These are phyloP conservation scores for Mortierella sp. DNA, from an alignment of 371 early-diverging fungal species.

Conservation along the genomic window DNA sequence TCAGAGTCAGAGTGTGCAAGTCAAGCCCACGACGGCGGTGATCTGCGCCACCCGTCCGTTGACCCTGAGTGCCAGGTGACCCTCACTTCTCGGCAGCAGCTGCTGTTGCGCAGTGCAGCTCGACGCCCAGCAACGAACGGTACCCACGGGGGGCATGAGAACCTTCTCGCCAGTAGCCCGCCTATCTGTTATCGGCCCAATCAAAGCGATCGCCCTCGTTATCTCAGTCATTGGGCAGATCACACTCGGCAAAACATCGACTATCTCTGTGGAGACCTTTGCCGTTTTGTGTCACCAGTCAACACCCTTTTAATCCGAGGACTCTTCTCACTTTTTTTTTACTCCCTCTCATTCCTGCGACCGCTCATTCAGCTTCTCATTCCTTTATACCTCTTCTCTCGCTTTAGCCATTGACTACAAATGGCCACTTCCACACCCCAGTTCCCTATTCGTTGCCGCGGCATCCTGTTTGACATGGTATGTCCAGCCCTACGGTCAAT, in stretches of 20 bases:
- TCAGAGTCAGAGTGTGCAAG: no score
- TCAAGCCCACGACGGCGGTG: no score
- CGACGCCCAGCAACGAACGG: no score
- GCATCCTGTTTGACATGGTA: constrained; percentile 55
- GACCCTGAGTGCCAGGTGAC: no score
- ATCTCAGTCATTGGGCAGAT: background rate
- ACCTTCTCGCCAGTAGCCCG: background rate
- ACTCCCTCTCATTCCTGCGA: background rate
- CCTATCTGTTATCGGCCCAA: background rate
- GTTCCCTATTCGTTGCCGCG: constrained; percentile 51
- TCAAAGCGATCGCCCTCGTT: background rate
- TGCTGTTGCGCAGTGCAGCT: no score
- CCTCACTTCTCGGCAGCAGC: no score
- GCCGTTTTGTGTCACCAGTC: no score
- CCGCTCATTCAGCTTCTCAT: background rate
- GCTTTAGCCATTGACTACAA: background rate
- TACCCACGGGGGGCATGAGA: no score
- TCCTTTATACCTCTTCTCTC: background rate
- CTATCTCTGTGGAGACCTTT: no score
- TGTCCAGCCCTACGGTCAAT: no score
- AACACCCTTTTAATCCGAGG: no score
- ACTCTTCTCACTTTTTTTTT: background rate
- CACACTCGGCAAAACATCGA: background rate
- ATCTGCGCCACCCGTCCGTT: no score
- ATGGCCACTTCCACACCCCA: constrained; percentile 6